Percentiles rank a stretch among this genome's conserved stretches.
Conservation (phyloP, 805 yeast species). For the Starmerella lactis-condensi region DNA sequence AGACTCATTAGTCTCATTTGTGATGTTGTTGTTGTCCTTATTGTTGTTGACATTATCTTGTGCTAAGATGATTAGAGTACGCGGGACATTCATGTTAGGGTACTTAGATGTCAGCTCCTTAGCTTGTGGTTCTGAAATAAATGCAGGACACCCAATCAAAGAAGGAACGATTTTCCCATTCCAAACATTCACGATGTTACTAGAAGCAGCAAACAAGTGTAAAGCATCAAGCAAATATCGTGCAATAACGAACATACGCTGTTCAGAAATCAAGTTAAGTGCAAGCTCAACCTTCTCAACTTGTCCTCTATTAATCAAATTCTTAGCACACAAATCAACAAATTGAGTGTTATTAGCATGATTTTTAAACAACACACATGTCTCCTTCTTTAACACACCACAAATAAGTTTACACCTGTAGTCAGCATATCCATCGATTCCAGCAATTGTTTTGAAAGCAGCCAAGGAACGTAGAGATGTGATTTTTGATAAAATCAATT, state of each 20-base stretch:
- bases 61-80: not conserved
- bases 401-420: too few relatives aligned
- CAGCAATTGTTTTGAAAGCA: too few relatives aligned
- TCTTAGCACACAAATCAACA: too few relatives aligned
- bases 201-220: not conserved
- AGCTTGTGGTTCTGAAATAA: constrained; percentile 2
- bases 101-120: not conserved
- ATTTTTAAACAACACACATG: too few relatives aligned
- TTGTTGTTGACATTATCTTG: constrained; percentile 1
- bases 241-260: not conserved
- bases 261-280: not conserved
- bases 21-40: not conserved
- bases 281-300: not conserved
- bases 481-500: too few relatives aligned
- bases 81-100: constrained; percentile 6
- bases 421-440: too few relatives aligned
- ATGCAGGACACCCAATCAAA: constrained; percentile 6
- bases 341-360: too few relatives aligned
- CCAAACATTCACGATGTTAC: constrained; percentile 11
- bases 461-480: too few relatives aligned
- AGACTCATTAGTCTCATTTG: not conserved
- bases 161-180: constrained; percentile 3
- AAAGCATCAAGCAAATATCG: not conserved
- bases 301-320: too few relatives aligned
- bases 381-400: too few relatives aligned